A percentile compares a stretch with the other conserved stretches of the same genome.
Evolutionary conservation across 768 basidiomycete genomes (phyloP).

Genomic region (Tubosaeta sp.): DNA sequence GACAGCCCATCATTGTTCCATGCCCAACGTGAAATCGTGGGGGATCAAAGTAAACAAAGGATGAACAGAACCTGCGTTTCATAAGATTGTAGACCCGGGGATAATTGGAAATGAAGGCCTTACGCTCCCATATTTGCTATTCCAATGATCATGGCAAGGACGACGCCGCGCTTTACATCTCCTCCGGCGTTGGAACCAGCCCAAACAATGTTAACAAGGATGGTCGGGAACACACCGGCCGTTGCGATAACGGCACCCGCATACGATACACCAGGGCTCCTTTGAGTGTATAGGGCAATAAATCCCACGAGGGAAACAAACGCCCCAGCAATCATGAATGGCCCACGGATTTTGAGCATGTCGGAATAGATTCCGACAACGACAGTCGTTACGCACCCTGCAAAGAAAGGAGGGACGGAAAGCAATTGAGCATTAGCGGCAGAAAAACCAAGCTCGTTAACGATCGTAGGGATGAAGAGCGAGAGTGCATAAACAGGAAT

Average conservation of each 20-base stretch:
- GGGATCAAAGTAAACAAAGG: not conserved
- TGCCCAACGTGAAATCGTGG: not conserved
- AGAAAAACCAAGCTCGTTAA: conserved; percentile 2
- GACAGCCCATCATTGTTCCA: not conserved
- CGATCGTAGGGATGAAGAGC: conserved; percentile 1
- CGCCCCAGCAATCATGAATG: not conserved
- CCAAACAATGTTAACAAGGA: not conserved
- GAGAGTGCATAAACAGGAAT: not conserved
- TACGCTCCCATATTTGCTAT: not conserved
- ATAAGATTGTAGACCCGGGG: not conserved
- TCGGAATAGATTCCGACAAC: not conserved
- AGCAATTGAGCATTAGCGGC: not conserved
- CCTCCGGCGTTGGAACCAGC: not conserved
- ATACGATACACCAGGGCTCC: not conserved
- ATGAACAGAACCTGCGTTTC: not conserved
- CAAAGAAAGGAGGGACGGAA: conserved; percentile 1
- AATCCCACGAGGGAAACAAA: not conserved
- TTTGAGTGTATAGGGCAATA: not conserved
- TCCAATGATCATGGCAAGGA: not conserved
- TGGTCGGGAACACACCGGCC: not conserved
- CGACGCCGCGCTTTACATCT: not conserved
- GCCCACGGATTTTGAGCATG: not conserved
- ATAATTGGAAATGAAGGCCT: not conserved
- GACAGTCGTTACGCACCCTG: not conserved
- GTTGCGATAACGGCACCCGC: not conserved